Conservation (phyloP, 1,284 basidiomycete genomes). For the Pseudozyma tsukubaensis region DNA sequence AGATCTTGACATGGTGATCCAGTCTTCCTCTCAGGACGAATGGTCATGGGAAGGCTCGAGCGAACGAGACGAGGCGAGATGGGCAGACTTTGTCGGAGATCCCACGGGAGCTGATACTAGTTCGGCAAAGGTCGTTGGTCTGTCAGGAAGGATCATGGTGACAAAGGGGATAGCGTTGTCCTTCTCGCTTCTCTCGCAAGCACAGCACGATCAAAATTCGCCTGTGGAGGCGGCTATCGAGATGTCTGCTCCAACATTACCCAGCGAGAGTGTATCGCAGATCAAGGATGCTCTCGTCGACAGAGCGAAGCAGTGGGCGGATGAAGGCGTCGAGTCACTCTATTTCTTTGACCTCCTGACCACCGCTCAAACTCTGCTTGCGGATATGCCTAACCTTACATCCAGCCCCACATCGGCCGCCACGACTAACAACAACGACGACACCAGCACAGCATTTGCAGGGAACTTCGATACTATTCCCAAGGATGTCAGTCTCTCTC, state of each 20-base stretch:
- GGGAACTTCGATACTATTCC: no score
- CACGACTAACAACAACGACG: not conserved
- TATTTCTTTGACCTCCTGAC: slow-evolving; percentile 45
- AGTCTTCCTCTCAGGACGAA: slow-evolving; percentile 25
- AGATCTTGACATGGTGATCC: slow-evolving; percentile 46
- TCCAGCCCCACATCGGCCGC: not conserved
- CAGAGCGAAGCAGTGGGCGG: slow-evolving; percentile 17
- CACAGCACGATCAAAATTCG: not conserved
- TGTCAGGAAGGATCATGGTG: slow-evolving; percentile 19
- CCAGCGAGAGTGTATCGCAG: not conserved
- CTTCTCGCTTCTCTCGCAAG: slow-evolving; percentile 16
- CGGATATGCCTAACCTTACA: slow-evolving; percentile 7
- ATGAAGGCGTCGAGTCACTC: slow-evolving; percentile 37
- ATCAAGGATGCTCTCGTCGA: slow-evolving; percentile 14
- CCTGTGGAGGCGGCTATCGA: slow-evolving; percentile 19
- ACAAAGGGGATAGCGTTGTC: slow-evolving; percentile 1
- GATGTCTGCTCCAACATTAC: slow-evolving; percentile 27
- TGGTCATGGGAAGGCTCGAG: slow-evolving; percentile 33
- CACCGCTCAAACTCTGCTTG: slow-evolving; percentile 26
- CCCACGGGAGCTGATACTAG: no score
- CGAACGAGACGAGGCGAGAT: not conserved
- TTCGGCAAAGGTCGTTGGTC: slow-evolving; percentile 1
- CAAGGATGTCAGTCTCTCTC: slow-evolving; percentile 12
- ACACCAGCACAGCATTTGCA: not conserved
- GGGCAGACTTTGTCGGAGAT: slow-evolving; percentile 14